Evolutionary conservation across 164 flowering plant genomes (phyloP).

Genomic region (Tinospora cordifolia): DNA sequence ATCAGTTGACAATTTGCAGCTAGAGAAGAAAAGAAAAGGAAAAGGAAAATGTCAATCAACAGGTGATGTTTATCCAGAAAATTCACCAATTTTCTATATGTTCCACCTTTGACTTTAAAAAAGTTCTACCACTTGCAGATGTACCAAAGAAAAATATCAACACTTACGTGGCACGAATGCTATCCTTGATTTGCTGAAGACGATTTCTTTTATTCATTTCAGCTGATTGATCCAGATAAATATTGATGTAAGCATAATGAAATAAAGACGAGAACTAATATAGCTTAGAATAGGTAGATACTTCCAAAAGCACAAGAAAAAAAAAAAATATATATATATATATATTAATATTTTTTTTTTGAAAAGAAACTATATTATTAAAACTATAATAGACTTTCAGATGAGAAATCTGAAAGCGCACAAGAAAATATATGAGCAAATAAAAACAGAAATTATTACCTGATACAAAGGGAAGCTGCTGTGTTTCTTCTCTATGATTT

Average conservation of each 20-base stretch:
- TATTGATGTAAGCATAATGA: conserved; percentile 4
- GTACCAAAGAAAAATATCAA: no score
- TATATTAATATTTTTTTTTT: no score
- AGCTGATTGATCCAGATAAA: conserved; percentile 27
- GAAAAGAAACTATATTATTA: no score
- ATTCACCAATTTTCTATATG: no score
- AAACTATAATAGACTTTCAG: no score
- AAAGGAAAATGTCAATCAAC: background rate
- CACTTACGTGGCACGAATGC: conserved; percentile 62
- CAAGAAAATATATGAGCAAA: background rate
- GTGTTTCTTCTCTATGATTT: conserved; percentile 22
- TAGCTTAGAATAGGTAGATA: background rate
- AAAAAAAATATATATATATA: no score
- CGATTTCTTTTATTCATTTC: conserved; percentile 35
- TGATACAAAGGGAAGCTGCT: conserved; percentile 24
- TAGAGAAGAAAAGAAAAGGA: background rate
- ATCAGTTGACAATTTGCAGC: background rate
- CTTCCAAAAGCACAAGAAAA: background rate
- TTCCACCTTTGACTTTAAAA: background rate
- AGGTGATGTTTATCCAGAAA: background rate
- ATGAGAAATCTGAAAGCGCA: no score
- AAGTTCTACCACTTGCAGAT: background rate
- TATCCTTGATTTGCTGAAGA: conserved; percentile 69
- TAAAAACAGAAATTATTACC: conserved; percentile 23
- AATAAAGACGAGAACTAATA: background rate